Evolutionary conservation across 73 alveolate genomes (phyloP).

Genomic region (Urostyla sp.): DNA sequence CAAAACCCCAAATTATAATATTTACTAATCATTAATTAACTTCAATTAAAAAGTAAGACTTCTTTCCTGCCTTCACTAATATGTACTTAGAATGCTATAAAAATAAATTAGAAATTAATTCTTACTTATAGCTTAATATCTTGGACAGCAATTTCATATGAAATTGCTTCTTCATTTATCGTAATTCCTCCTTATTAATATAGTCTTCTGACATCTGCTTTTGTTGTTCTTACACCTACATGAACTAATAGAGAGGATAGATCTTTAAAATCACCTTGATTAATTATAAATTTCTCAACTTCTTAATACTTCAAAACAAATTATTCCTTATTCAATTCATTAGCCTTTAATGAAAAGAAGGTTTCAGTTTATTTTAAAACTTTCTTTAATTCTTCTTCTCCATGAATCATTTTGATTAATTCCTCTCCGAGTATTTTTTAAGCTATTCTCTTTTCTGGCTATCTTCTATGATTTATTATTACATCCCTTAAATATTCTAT

Average conservation of each 20-base stretch:
- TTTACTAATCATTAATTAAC: not conserved
- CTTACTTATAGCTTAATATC: too few species aligned
- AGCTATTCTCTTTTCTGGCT: slow-evolving; percentile 54
- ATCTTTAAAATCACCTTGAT: not conserved
- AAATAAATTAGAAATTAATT: too few species aligned
- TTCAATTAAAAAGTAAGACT: too few species aligned
- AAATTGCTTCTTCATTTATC: slow-evolving; percentile 8
- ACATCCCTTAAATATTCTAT: slow-evolving; percentile 27
- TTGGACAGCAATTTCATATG: too few species aligned
- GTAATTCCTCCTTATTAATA: slow-evolving; percentile 27
- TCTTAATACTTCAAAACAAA: slow-evolving; percentile 3
- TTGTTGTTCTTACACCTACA: slow-evolving; percentile 33
- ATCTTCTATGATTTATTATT: slow-evolving; percentile 12
- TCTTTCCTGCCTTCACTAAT: too few species aligned
- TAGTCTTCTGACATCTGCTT: slow-evolving; percentile 56
- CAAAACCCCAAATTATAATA: not conserved
- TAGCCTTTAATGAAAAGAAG: slow-evolving; percentile 11
- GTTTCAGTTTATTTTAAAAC: slow-evolving; percentile 30
- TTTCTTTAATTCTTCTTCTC: slow-evolving; percentile 19
- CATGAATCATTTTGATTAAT: slow-evolving; percentile 50
- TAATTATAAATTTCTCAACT: not conserved
- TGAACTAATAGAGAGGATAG: not conserved
- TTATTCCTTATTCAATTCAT: not conserved
- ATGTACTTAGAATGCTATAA: too few species aligned
- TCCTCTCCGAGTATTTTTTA: slow-evolving; percentile 42